A percentile compares a stretch with the other conserved stretches of the same genome.
Conservation (phyloP, 1,284 basidiomycete species). For the Puccinia hordei region DNA sequence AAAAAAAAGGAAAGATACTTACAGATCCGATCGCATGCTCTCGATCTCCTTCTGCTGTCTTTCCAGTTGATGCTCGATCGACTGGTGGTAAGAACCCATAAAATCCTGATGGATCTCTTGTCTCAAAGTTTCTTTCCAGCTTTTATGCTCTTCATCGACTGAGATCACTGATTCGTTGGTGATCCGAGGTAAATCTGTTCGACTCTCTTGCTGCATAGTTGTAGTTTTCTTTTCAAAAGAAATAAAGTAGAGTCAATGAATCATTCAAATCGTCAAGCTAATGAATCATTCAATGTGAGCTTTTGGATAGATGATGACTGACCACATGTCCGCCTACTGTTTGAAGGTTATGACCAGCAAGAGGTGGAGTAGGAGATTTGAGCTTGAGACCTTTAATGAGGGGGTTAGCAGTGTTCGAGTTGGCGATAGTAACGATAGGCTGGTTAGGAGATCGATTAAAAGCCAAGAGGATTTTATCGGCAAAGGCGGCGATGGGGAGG, state of each 20-base stretch:
- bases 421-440: neutral
- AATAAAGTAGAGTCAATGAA: too few species aligned
- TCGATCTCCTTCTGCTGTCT: slow-evolving; percentile 16
- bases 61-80: neutral
- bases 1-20: neutral
- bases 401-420: neutral
- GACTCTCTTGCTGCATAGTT: neutral
- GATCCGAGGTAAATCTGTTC: neutral
- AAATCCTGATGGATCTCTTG: neutral
- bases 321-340: neutral
- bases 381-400: neutral
- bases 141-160: neutral
- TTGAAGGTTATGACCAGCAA: neutral
- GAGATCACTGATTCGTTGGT: neutral
- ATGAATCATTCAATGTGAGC: too few species aligned
- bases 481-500: neutral
- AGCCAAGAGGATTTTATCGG: neutral
- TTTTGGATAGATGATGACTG: neutral
- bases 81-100: neutral
- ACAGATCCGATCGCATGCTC: neutral
- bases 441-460: neutral
- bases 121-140: neutral
- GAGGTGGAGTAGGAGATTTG: neutral
- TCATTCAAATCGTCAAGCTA: too few species aligned
- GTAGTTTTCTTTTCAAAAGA: neutral